Evolutionary conservation across 2,329 filamentous ascomycete genomes (phyloP), one percentile per base, ranked within the genome.

Genomic region (Colletotrichum melonis): DNA sequence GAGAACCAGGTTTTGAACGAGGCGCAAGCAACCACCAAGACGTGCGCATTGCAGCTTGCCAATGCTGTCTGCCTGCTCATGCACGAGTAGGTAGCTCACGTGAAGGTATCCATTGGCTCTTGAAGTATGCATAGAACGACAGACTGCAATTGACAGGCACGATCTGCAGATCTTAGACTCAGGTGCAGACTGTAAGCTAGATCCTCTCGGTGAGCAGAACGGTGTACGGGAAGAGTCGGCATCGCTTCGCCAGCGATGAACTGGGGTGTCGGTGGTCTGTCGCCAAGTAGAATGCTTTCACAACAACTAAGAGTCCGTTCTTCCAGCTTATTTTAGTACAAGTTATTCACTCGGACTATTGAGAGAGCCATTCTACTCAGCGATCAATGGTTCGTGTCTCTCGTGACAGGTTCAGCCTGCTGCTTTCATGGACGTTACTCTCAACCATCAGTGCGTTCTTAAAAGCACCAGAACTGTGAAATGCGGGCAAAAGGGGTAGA

Each of bases 71-170:
- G 64, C 64, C 54, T n/a, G 42, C 16, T 49, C 42, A 49, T 24
- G 63, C 55, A 55, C 55, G 46, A 26, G 56, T n/a, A 46, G 22
- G 28, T 22, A 32, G 63, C 46, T 56, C 22, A 32, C 19, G 46
- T 52, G 60, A 70, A 66, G 30, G 42, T 24, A n/a, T 60, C 67
- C 66, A 71, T 71, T 73, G 71, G 71, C 56, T 52, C 49, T 52
- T 8, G 8, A 46, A n/a, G 26, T 42, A 32, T 66, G 71, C 55
- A 57, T 46, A 49, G 67, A 73, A 66, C 67, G 56, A 66, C 62
- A 71, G 11, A 35, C 55, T 22, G 16, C 38, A 42, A 19, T 42
- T 28, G 56, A 57, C 60, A 62, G 67, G 56, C 58, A 46, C 60
- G 35, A 42, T 65, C 28, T 62, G 56, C 62, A 49, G 59, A 19